Conservation (phyloP, 2,329 filamentous ascomycete species). For the Penicillium brevicompactum region DNA sequence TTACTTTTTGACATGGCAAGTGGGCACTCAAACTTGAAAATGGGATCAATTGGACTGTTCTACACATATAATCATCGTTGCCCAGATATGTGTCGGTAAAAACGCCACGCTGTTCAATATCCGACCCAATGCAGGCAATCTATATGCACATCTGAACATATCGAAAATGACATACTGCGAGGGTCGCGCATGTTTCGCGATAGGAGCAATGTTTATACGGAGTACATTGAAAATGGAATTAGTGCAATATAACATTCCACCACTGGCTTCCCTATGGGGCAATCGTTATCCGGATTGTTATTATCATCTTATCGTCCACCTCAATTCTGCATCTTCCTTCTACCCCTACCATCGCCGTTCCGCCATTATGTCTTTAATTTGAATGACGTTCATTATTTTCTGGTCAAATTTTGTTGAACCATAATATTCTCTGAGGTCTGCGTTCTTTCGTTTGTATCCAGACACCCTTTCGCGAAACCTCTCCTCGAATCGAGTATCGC, state of each 20-base stretch:
- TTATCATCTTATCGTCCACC: conserved; percentile 12
- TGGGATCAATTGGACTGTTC: background rate
- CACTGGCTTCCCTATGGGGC: background rate
- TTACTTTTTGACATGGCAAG: background rate
- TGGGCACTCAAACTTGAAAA: background rate
- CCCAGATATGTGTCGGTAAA: background rate
- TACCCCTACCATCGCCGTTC: conserved; percentile 11
- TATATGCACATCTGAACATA: conserved; percentile 1
- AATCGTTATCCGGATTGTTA: conserved; percentile 14
- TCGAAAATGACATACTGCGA: no score
- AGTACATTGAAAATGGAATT: background rate
- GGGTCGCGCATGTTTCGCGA: background rate
- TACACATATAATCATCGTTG: no score
- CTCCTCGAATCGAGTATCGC: background rate
- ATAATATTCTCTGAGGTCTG: background rate
- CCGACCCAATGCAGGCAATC: conserved; percentile 5
- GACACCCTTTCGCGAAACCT: background rate
- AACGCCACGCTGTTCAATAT: conserved; percentile 5
- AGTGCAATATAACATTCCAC: background rate
- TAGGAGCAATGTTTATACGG: background rate
- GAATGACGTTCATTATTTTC: background rate
- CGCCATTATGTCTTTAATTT: conserved; percentile 7
- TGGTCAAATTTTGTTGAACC: background rate
- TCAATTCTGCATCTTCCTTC: conserved; percentile 11
- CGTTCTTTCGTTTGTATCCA: background rate